Conservation (phyloP, 1,284 basidiomycete genomes). For the Tilletia indica region DNA sequence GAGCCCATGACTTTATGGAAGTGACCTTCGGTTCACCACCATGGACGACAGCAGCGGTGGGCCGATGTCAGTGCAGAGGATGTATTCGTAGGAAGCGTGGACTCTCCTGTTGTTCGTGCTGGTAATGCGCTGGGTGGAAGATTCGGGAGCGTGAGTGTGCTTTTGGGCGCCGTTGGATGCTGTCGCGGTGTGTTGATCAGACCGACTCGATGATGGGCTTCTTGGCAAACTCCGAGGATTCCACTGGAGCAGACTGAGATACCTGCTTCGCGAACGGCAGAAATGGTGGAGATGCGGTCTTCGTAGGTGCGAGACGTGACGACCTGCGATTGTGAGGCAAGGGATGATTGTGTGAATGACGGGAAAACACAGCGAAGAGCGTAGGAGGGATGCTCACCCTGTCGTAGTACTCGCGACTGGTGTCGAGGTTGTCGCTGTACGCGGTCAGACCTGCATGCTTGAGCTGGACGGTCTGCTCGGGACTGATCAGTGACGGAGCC, state of each 20-base stretch:
- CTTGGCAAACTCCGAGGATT: constrained; percentile 90
- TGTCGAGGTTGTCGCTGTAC: constrained; percentile 98
- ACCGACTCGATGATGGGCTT: constrained; percentile 84
- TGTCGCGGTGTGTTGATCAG: too few species aligned
- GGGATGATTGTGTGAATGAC: not conserved
- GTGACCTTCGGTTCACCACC: constrained; percentile 48
- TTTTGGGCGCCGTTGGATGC: too few species aligned
- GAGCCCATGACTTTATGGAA: too few species aligned
- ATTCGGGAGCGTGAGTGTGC: too few species aligned
- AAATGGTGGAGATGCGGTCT: constrained; percentile 84
- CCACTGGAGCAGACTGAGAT: constrained; percentile 97
- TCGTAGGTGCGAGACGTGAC: constrained; percentile 94
- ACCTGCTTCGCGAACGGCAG: constrained; percentile 85
- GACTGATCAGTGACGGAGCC: too few species aligned
- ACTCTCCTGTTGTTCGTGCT: constrained; percentile 64
- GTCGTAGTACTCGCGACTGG: constrained; percentile 93
- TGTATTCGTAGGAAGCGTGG: too few species aligned
- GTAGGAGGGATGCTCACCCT: constrained; percentile 61
- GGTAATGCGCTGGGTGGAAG: constrained; percentile 59
- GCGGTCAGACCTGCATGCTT: constrained; percentile 95
- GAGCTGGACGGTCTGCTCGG: constrained; percentile 79
- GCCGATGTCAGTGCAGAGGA: constrained; percentile 60
- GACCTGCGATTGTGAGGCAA: constrained; percentile 68
- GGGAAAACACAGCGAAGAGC: not conserved
- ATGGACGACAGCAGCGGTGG: constrained; percentile 60